Evolutionary conservation across 306 rosid species (phyloP).

Genomic region (Lotus japonicus): DNA sequence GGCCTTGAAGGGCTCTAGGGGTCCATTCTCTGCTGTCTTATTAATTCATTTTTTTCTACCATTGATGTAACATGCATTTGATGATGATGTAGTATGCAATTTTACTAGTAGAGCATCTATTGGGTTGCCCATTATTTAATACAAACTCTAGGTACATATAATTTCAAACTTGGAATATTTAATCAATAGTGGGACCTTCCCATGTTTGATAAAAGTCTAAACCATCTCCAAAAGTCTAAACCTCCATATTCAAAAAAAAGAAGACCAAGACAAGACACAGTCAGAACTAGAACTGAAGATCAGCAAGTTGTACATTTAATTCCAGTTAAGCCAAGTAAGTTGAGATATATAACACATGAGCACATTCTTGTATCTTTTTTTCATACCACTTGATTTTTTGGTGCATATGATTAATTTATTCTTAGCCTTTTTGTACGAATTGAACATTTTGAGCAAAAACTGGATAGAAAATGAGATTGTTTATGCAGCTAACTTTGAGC

Average conservation of each 20-base stretch:
- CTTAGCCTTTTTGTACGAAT: conserved; percentile 3
- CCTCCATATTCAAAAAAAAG: not conserved
- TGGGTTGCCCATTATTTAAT: not conserved
- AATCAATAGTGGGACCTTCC: not conserved
- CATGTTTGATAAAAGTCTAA: conserved; percentile 1
- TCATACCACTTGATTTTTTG: not conserved
- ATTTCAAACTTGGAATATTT: conserved; percentile 12
- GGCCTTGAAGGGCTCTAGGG: too few relatives aligned
- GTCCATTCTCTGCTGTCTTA: too few relatives aligned
- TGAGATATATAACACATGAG: not conserved
- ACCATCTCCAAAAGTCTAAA: conserved; percentile 15
- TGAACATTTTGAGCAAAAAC: conserved; percentile 6
- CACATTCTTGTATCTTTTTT: too few relatives aligned
- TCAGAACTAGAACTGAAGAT: conserved; percentile 16
- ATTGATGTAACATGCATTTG: too few relatives aligned
- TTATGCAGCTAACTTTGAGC: conserved; percentile 25
- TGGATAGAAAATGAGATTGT: conserved; percentile 11
- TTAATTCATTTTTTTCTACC: too few relatives aligned
- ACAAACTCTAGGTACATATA: conserved; percentile 1
- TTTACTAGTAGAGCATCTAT: too few relatives aligned
- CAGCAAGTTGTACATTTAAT: not conserved
- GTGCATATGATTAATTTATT: not conserved
- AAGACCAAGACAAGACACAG: not conserved
- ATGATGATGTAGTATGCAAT: too few relatives aligned
- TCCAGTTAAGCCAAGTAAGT: conserved; percentile 13